These are phyloP conservation scores for Nyssa sinensis DNA, from an alignment of 148 eudicot species.

Conservation along the genomic window DNA sequence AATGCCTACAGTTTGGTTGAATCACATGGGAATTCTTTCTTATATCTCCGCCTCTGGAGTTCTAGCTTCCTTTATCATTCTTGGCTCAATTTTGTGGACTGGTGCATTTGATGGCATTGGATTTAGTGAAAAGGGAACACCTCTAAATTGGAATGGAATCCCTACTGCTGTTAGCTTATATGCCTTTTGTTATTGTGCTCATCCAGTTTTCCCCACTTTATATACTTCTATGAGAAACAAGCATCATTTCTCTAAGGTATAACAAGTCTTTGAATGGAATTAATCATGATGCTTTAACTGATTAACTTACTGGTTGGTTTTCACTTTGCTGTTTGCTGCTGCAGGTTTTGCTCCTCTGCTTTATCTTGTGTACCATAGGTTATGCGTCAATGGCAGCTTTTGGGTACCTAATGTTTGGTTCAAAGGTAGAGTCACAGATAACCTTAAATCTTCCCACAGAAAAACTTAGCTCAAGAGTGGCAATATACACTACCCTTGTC, in stretches of 20 bases:
- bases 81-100: slow-evolving; percentile 38
- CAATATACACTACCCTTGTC: slow-evolving; percentile 42
- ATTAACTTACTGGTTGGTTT: background rate
- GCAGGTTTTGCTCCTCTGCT: slow-evolving; percentile 41
- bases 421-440: slow-evolving; percentile 34
- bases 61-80: slow-evolving; percentile 41
- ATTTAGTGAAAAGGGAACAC: slow-evolving; percentile 39
- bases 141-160: slow-evolving; percentile 38
- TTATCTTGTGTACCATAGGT: slow-evolving; percentile 31
- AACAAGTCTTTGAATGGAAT: background rate
- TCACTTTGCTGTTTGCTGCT: background rate
- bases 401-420: slow-evolving; percentile 48
- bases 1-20: slow-evolving; percentile 42
- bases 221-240: slow-evolving; percentile 49
- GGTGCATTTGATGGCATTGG: slow-evolving; percentile 46
- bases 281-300: background rate
- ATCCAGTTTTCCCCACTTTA: slow-evolving; percentile 55
- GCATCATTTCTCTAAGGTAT: slow-evolving; percentile 46
- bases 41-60: slow-evolving; percentile 55
- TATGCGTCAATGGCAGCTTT: slow-evolving; percentile 40
- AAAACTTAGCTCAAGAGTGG: slow-evolving; percentile 32
- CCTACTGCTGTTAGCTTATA: slow-evolving; percentile 50
- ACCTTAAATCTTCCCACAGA: slow-evolving; percentile 35
- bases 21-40: slow-evolving; percentile 40
- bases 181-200: slow-evolving; percentile 51